Conservation (phyloP, 768 basidiomycete genomes). For the Amylocystis lapponica region DNA sequence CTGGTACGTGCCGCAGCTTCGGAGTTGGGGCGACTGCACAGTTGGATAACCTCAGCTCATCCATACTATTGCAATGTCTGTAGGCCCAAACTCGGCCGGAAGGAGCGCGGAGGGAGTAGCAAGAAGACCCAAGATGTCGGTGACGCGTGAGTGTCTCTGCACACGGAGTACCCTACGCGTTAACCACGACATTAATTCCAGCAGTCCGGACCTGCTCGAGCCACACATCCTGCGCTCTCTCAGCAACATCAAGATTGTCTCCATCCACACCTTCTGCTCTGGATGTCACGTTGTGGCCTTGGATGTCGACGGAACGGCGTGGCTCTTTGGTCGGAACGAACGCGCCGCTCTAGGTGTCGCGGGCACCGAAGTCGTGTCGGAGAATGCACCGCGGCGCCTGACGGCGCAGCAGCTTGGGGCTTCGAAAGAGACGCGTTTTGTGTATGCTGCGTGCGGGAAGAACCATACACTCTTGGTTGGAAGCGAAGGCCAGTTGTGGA, state of each 20-base stretch:
- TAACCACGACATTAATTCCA: slow-evolving; percentile 14
- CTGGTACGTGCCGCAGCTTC: slow-evolving; percentile 49
- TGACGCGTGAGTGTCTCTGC: slow-evolving; percentile 12
- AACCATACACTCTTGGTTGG: slow-evolving; percentile 81
- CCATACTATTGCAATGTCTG: background rate
- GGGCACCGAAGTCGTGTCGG: slow-evolving; percentile 48
- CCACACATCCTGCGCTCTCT: slow-evolving; percentile 89
- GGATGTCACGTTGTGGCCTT: slow-evolving; percentile 74
- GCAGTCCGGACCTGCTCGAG: slow-evolving; percentile 76
- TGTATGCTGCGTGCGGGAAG: slow-evolving; percentile 79
- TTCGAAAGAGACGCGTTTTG: slow-evolving; percentile 44
- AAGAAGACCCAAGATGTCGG: slow-evolving; percentile 38
- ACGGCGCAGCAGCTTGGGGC: slow-evolving; percentile 59
- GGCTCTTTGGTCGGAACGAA: slow-evolving; percentile 86
- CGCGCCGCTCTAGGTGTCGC: slow-evolving; percentile 60
- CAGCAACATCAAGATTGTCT: slow-evolving; percentile 67
- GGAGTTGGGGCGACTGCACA: slow-evolving; percentile 9
- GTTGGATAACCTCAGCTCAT: slow-evolving; percentile 7
- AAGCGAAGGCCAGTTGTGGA: slow-evolving; percentile 79
- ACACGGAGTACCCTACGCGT: background rate
- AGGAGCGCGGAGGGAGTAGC: slow-evolving; percentile 51
- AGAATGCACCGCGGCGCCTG: slow-evolving; percentile 65
- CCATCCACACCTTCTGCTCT: slow-evolving; percentile 70
- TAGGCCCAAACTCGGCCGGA: slow-evolving; percentile 75
- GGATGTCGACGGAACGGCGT: slow-evolving; percentile 73